A percentile compares a stretch with the other conserved stretches of the same genome.
Evolutionary conservation across 2,329 filamentous ascomycete genomes (phyloP).

Genomic region (Cladosporium sp.): DNA sequence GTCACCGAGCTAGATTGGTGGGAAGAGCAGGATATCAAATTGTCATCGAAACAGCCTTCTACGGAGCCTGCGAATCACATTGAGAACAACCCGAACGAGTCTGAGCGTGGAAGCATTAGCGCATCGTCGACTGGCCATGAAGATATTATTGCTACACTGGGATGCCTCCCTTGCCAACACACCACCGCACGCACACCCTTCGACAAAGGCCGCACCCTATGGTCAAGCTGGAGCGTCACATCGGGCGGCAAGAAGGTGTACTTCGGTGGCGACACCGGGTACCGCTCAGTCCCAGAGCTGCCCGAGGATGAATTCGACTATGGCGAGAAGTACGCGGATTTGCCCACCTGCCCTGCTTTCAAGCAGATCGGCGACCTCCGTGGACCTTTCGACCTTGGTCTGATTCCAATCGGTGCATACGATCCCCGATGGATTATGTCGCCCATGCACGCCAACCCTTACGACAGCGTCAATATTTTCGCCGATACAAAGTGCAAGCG

Average conservation of each 20-base stretch:
- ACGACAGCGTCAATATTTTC: constrained; percentile 88
- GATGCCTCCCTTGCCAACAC: constrained; percentile 84
- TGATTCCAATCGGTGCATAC: constrained; percentile 94
- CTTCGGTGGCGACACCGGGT: constrained; percentile 87
- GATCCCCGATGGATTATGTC: constrained; percentile 73
- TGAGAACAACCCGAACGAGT: background rate
- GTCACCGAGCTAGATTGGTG: constrained; percentile 96
- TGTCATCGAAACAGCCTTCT: constrained; percentile 46
- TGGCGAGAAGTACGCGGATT: constrained; percentile 60
- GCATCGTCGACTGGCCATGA: constrained; percentile 24
- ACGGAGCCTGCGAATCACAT: background rate
- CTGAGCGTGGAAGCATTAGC: constrained; percentile 8
- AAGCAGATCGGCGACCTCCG: constrained; percentile 75
- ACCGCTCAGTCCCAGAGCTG: constrained; percentile 72
- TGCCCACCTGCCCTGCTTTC: constrained; percentile 81
- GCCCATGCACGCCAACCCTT: constrained; percentile 81
- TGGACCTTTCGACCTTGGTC: constrained; percentile 85
- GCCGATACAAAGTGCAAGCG: constrained; percentile 73
- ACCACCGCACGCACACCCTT: constrained; percentile 67
- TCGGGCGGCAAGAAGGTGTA: constrained; percentile 77
- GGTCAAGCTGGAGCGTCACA: constrained; percentile 81
- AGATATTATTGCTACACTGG: constrained; percentile 70
- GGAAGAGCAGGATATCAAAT: constrained; percentile 74
- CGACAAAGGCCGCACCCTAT: constrained; percentile 76
- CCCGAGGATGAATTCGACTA: constrained; percentile 71